Conservation (phyloP, 1,139 yeast species). For the Nematodospora anomalae region DNA sequence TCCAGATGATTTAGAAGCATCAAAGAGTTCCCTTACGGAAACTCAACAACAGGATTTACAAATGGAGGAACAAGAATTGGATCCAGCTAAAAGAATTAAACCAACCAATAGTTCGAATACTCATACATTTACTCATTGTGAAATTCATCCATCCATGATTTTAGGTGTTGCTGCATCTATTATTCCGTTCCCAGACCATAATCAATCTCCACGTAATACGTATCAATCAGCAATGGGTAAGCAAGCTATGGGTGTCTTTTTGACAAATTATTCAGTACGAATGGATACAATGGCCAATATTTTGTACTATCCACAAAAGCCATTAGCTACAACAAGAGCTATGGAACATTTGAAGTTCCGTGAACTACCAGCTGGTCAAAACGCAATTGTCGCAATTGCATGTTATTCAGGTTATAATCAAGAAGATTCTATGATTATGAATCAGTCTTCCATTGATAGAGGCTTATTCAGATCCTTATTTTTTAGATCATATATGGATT, state of each 20-base stretch:
- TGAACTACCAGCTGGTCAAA: conserved; percentile 98
- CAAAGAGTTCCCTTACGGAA: conserved; percentile 51
- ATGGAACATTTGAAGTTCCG: conserved; percentile 97
- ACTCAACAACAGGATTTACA: conserved; percentile 37
- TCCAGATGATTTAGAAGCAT: conserved; percentile 88
- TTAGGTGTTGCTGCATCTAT: conserved; percentile 98
- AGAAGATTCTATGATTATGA: conserved; percentile 99
- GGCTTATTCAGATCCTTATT: conserved; percentile 94
- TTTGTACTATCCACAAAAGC: conserved; percentile 95
- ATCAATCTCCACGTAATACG: conserved; percentile 98
- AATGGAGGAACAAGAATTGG: conserved; percentile 53
- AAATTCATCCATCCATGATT: conserved; percentile 98
- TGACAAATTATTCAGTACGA: conserved; percentile 92
- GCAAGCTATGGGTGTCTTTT: conserved; percentile 99
- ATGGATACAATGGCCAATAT: conserved; percentile 99
- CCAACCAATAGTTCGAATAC: conserved; percentile 57
- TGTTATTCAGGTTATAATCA: conserved; percentile 99
- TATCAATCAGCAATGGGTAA: conserved; percentile 99
- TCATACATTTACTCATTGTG: conserved; percentile 97
- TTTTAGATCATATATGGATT: conserved; percentile 97
- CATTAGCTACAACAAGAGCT: conserved; percentile 98
- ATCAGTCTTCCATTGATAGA: conserved; percentile 94
- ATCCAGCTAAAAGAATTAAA: conserved; percentile 87
- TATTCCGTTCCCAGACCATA: conserved; percentile 99
- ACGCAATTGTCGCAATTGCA: conserved; percentile 95